These are phyloP conservation scores for Leishmania arabica DNA, from an alignment of 208 protist genomes.

Conservation along the genomic window DNA sequence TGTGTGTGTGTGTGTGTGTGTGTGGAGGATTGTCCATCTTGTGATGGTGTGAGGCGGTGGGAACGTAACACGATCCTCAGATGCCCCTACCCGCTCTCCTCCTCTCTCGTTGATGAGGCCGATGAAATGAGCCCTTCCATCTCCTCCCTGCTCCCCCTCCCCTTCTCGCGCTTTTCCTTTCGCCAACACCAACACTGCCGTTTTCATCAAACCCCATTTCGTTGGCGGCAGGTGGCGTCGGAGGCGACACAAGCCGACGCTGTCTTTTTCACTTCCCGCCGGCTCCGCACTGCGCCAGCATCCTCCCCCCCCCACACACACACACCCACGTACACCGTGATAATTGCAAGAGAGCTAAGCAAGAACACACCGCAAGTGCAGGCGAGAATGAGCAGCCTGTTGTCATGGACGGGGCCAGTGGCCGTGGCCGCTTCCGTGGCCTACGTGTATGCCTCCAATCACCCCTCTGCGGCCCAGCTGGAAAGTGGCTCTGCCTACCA, in stretches of 20 bases:
- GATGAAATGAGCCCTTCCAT: not conserved
- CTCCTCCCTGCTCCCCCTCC: not conserved
- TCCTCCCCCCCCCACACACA: too few relatives aligned
- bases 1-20: not conserved
- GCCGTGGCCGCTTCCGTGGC: constrained; percentile 31
- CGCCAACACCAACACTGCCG: not conserved
- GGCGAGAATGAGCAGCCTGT: not conserved
- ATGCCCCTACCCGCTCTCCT: not conserved
- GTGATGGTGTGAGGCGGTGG: not conserved
- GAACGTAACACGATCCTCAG: not conserved
- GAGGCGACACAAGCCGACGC: not conserved
- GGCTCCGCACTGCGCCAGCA: not conserved
- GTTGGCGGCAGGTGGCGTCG: not conserved
- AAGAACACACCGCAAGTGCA: not conserved
- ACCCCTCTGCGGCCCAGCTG: constrained; percentile 11
- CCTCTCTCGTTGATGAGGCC: not conserved
- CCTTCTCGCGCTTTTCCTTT: not conserved
- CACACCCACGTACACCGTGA: not conserved
- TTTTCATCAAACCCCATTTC: not conserved
- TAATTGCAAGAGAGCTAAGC: not conserved
- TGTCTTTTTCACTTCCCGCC: not conserved
- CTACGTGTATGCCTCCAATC: constrained; percentile 36
- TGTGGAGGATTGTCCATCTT: not conserved
- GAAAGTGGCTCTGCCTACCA: constrained; percentile 11
- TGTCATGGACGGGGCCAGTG: constrained; percentile 23